These are phyloP conservation scores for Papiliotrema flavescens DNA, from an alignment of 1,284 basidiomycete species.

Conservation along the genomic window DNA sequence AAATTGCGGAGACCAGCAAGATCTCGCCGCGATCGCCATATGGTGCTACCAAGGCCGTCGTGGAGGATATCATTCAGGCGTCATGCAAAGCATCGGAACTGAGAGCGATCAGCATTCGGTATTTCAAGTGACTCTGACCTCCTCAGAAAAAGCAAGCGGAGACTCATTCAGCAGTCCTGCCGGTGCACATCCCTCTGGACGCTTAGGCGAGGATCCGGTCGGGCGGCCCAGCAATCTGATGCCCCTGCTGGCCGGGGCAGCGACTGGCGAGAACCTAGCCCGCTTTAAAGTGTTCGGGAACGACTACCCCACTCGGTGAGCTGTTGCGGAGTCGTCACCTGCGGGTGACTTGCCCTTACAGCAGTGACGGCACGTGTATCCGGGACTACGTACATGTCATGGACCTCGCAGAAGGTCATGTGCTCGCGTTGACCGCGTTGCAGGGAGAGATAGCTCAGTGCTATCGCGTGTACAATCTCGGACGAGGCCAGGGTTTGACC, in stretches of 20 bases:
- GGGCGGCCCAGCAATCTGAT: conserved; percentile 94
- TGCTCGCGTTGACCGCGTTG: conserved; percentile 81
- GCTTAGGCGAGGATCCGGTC: conserved; percentile 92
- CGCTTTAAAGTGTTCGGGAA: conserved; percentile 92
- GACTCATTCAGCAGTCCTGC: conserved; percentile 76
- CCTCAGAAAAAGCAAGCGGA: neutral
- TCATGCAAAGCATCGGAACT: conserved; percentile 64
- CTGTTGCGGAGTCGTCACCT: conserved; percentile 5
- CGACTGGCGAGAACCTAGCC: conserved; percentile 81
- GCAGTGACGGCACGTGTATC: conserved; percentile 86
- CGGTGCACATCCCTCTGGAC: conserved; percentile 91
- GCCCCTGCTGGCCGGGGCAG: conserved; percentile 92
- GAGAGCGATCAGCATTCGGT: conserved; percentile 56
- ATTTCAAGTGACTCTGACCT: conserved; percentile 78
- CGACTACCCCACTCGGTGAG: conserved; percentile 91
- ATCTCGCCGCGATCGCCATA: conserved; percentile 89
- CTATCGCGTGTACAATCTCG: conserved; percentile 94
- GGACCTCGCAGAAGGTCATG: conserved; percentile 92
- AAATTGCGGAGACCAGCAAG: conserved; percentile 89
- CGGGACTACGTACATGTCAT: conserved; percentile 98
- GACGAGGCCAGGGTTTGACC: conserved; percentile 86
- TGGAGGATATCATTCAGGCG: conserved; percentile 86
- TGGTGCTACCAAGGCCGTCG: conserved; percentile 92
- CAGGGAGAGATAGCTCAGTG: no score
- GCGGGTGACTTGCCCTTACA: neutral